Percentiles rank a stretch among this genome's conserved stretches.
Evolutionary conservation across 768 basidiomycete genomes (phyloP).

Genomic region (Collybia mongolica): DNA sequence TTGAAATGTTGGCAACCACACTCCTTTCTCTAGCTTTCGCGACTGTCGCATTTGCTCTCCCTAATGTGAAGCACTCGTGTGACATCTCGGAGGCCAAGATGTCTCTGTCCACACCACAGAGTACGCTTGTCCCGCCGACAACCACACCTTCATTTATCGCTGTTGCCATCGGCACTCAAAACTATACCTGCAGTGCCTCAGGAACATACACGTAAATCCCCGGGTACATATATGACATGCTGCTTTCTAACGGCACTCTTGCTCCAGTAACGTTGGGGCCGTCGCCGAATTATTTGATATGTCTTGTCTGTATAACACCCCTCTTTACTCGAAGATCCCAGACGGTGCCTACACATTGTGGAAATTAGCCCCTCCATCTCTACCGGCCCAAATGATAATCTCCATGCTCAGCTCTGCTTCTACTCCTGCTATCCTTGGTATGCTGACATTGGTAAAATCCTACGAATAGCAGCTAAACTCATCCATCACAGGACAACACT

Average conservation of each 20-base stretch:
- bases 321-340: constrained; percentile 27
- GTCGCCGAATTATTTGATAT: constrained; percentile 55
- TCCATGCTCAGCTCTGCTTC: constrained; percentile 6
- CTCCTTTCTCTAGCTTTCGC: constrained; percentile 20
- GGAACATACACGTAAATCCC: constrained; percentile 42
- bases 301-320: constrained; percentile 39
- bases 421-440: constrained; percentile 21
- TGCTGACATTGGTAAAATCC: not conserved
- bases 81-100: constrained; percentile 24
- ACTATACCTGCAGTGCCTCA: constrained; percentile 48
- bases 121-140: constrained; percentile 32
- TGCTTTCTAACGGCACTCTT: not conserved
- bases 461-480: not conserved
- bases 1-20: constrained; percentile 22
- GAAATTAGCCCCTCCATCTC: constrained; percentile 14
- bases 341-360: constrained; percentile 26
- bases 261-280: constrained; percentile 42
- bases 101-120: constrained; percentile 28
- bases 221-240: not conserved
- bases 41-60: constrained; percentile 15
- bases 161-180: constrained; percentile 51
- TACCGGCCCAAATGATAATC: constrained; percentile 10
- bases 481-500: constrained; percentile 42
- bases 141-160: constrained; percentile 35
- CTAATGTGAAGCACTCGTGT: constrained; percentile 15